Percentiles rank a stretch among this genome's conserved stretches.
Conservation (phyloP, 106 monocot genomes). For the Apostasia ramifera region DNA sequence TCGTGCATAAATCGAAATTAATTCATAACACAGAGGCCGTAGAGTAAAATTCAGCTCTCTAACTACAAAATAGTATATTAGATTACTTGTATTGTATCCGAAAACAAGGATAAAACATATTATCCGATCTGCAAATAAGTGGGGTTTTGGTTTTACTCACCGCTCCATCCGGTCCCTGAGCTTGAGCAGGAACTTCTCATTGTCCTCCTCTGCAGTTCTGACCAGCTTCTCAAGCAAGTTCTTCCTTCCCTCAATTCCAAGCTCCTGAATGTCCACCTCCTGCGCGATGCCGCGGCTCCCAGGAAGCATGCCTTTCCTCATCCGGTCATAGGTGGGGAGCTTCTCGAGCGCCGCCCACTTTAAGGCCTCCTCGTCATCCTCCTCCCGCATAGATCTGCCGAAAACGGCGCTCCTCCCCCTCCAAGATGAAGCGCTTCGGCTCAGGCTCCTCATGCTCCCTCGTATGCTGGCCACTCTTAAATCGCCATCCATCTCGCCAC, state of each 20-base stretch:
- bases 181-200: conserved; percentile 39
- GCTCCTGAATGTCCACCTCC: conserved; percentile 20
- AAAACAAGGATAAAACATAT: too few relatives aligned
- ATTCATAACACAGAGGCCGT: too few relatives aligned
- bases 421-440: conserved; percentile 14
- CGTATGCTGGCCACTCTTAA: conserved; percentile 1
- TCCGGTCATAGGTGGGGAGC: conserved; percentile 32
- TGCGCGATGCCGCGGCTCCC: conserved; percentile 3
- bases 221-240: conserved; percentile 33
- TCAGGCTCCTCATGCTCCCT: conserved; percentile 14
- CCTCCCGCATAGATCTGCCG: conserved; percentile 11
- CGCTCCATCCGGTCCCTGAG: conserved; percentile 34
- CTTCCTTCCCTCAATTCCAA: conserved; percentile 28
- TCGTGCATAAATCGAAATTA: too few relatives aligned
- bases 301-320: conserved; percentile 26
- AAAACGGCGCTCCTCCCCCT: conserved; percentile 10
- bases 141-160: not conserved
- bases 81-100: too few relatives aligned
- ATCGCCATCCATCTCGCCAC: not conserved
- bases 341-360: conserved; percentile 42
- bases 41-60: too few relatives aligned
- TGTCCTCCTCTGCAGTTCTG: conserved; percentile 42
- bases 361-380: conserved; percentile 34
- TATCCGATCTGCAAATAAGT: not conserved
- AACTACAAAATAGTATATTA: too few relatives aligned